These are phyloP conservation scores for Penicillium sp. DNA, from an alignment of 2,329 filamentous ascomycete species.

Conservation along the genomic window DNA sequence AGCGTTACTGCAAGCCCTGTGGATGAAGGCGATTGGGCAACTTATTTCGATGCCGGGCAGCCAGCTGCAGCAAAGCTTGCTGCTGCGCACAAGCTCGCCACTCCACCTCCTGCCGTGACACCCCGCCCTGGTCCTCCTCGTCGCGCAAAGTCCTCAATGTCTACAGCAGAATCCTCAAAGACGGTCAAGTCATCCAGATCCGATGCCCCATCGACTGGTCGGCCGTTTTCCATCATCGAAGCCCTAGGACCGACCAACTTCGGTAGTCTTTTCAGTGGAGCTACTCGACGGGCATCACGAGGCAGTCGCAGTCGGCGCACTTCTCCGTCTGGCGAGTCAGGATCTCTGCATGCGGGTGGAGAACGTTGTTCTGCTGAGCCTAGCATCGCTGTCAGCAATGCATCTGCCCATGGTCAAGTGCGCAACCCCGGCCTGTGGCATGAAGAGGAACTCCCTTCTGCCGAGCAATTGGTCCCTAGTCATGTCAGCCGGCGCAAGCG, in stretches of 20 bases:
- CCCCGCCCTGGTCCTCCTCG: constrained; percentile 39
- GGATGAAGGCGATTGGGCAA: constrained; percentile 29
- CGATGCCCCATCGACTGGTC: constrained; percentile 20
- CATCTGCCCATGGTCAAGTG: constrained; percentile 45
- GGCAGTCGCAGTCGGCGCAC: constrained; percentile 38
- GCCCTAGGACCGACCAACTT: constrained; percentile 33
- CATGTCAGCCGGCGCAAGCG: constrained; percentile 35
- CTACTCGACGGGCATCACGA: constrained; percentile 36
- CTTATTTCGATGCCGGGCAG: constrained; percentile 36
- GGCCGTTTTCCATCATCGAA: constrained; percentile 31
- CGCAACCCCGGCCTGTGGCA: constrained; percentile 38
- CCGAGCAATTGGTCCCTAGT: constrained; percentile 9
- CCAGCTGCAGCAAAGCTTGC: constrained; percentile 12
- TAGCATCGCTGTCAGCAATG: constrained; percentile 44
- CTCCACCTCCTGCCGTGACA: constrained; percentile 23
- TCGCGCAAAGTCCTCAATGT: constrained; percentile 43
- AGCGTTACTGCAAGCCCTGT: constrained; percentile 71
- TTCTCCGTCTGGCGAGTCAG: constrained; percentile 35
- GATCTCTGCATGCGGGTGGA: constrained; percentile 34
- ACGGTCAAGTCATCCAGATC: constrained; percentile 41
- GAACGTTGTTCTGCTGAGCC: constrained; percentile 39
- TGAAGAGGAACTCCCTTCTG: constrained; percentile 20
- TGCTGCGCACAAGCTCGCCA: not conserved
- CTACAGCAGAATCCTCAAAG: constrained; percentile 47
- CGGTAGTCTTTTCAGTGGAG: constrained; percentile 41